These are phyloP conservation scores for Lepidopterella palustris DNA, from an alignment of 495 filamentous ascomycete species.

Conservation along the genomic window DNA sequence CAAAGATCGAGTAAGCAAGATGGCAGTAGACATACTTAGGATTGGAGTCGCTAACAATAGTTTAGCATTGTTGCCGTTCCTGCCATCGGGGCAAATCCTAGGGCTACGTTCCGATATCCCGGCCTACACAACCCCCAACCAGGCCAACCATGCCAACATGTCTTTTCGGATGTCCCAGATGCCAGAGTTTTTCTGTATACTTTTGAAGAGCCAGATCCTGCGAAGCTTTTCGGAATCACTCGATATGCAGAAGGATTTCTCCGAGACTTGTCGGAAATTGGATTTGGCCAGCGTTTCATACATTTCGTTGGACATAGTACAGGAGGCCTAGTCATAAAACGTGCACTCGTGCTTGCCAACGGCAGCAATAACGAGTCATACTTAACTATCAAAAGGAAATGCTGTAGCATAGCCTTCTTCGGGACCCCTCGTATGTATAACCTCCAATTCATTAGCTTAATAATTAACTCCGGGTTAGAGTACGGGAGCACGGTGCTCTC, in stretches of 20 bases:
- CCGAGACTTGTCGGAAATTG: background rate
- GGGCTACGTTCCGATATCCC: conserved; percentile 5
- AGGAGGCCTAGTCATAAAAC: conserved; percentile 6
- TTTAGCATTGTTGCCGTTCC: conserved; percentile 46
- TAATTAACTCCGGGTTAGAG: background rate
- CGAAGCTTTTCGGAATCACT: conserved; percentile 1
- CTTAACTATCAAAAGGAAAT: conserved; percentile 1
- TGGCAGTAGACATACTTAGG: no score
- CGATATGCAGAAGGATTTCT: background rate
- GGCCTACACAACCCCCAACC: background rate
- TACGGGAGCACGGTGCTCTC: conserved; percentile 11
- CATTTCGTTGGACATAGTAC: conserved; percentile 10
- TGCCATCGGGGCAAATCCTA: conserved; percentile 4
- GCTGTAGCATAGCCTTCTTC: conserved; percentile 12
- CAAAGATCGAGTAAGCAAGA: no score
- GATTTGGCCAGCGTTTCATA: background rate
- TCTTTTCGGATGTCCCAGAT: background rate
- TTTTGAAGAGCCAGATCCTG: background rate
- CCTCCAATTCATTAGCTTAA: background rate
- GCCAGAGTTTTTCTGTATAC: conserved; percentile 13
- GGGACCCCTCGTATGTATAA: conserved; percentile 6
- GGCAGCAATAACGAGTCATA: background rate
- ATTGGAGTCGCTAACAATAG: no score
- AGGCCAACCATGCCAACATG: no score
- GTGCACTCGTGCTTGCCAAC: conserved; percentile 5